A percentile compares a stretch with the other conserved stretches of the same genome.
Conservation (phyloP, 805 yeast genomes). For the Candida boleticola region DNA sequence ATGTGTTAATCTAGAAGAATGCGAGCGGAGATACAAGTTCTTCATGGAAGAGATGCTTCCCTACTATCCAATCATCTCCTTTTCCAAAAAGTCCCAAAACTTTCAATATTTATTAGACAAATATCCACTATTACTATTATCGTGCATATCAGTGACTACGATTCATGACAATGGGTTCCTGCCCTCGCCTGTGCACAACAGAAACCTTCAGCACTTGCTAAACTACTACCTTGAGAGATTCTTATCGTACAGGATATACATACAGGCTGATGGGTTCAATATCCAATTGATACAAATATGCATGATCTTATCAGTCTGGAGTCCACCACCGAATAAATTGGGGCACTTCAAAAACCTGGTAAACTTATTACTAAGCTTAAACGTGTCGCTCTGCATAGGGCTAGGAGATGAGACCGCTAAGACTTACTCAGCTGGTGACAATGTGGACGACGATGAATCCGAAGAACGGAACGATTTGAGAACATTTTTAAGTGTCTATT, state of each 20-base stretch:
- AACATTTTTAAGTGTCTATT: slow-evolving; percentile 46
- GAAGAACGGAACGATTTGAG: slow-evolving; percentile 32
- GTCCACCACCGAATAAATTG: slow-evolving; percentile 49
- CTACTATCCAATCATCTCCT: slow-evolving; percentile 49
- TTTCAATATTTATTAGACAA: slow-evolving; percentile 40
- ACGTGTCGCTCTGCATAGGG: slow-evolving; percentile 49
- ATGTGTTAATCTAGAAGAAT: slow-evolving; percentile 32
- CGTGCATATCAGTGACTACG: slow-evolving; percentile 47
- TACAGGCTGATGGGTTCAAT: slow-evolving; percentile 42
- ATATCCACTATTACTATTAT: slow-evolving; percentile 42
- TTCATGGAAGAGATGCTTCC: slow-evolving; percentile 40
- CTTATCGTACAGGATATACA: slow-evolving; percentile 42
- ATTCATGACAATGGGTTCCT: slow-evolving; percentile 33
- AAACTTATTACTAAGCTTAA: slow-evolving; percentile 44
- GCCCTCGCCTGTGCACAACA: slow-evolving; percentile 6
- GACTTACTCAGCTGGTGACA: slow-evolving; percentile 20
- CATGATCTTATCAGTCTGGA: slow-evolving; percentile 49
- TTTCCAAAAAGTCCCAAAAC: slow-evolving; percentile 32
- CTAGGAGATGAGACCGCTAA: slow-evolving; percentile 31
- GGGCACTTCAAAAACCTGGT: slow-evolving; percentile 55
- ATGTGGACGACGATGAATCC: slow-evolving; percentile 15
- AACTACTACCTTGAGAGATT: slow-evolving; percentile 44
- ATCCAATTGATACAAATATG: slow-evolving; percentile 42
- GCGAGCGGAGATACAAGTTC: slow-evolving; percentile 28
- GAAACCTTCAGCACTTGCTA: slow-evolving; percentile 35